These are phyloP conservation scores for Coprinopsis marcescibilis DNA, from an alignment of 768 basidiomycete species.

Conservation along the genomic window DNA sequence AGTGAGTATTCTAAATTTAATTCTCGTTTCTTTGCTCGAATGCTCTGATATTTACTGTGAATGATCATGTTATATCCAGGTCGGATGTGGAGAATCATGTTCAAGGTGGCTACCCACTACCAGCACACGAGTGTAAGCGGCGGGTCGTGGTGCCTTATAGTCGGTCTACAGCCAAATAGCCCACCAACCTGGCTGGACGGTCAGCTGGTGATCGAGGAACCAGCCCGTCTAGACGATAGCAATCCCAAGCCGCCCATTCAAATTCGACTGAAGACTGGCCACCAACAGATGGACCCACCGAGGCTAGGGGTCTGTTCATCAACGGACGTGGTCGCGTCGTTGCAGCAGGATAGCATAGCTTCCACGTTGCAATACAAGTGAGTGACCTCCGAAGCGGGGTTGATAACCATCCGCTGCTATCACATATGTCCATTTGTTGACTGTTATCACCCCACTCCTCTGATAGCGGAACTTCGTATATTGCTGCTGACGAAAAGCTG, in stretches of 20 bases:
- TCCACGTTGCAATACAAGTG: constrained; percentile 49
- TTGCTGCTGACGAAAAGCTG: constrained; percentile 40
- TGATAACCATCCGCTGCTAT: no score
- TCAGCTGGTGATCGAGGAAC: constrained; percentile 38
- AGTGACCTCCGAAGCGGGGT: constrained; percentile 18
- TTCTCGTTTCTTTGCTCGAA: background rate
- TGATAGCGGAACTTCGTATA: constrained; percentile 39
- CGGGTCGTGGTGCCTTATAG: constrained; percentile 44
- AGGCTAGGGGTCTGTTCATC: background rate
- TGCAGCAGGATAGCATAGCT: constrained; percentile 37
- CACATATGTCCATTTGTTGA: background rate
- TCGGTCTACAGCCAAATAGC: constrained; percentile 49
- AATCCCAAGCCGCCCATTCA: constrained; percentile 23
- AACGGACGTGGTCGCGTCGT: constrained; percentile 28
- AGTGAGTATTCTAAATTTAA: constrained; percentile 21
- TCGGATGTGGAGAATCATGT: constrained; percentile 52
- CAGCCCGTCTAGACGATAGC: constrained; percentile 4
- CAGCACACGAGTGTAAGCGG: constrained; percentile 15
- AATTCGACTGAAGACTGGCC: constrained; percentile 31
- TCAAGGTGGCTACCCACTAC: constrained; percentile 27
- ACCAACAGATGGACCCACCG: constrained; percentile 1
- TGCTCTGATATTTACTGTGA: background rate
- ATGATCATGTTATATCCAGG: constrained; percentile 25
- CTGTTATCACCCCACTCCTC: constrained; percentile 1
- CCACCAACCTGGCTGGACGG: constrained; percentile 55